Conservation (phyloP, 345 rosid species). For the Psidium guajava region DNA sequence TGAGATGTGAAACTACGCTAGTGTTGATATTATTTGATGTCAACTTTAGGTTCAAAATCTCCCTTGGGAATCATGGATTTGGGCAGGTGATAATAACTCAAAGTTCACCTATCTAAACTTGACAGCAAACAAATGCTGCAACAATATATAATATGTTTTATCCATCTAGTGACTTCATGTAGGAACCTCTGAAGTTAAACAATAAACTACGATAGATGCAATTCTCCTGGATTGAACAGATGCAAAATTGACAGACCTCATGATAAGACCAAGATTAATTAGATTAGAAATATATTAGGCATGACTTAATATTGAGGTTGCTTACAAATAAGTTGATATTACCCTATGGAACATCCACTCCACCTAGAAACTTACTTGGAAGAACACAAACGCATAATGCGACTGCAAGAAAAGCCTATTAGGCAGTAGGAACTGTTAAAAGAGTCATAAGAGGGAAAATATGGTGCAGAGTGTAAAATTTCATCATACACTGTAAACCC, state of each 20-base stretch:
- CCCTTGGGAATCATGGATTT: background rate
- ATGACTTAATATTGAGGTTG: background rate
- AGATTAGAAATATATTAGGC: background rate
- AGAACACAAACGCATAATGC: background rate
- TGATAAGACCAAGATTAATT: background rate
- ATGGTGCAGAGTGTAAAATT: background rate
- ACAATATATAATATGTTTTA: background rate
- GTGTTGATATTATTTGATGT: background rate
- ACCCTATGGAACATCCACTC: background rate
- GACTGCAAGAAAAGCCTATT: background rate
- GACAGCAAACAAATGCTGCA: background rate
- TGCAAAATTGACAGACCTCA: background rate
- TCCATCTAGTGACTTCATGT: background rate
- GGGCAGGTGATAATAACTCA: background rate
- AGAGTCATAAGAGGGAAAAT: background rate
- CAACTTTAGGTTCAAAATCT: background rate
- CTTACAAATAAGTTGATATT: background rate
- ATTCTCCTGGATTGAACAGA: background rate
- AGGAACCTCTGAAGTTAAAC: background rate
- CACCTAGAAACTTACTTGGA: background rate
- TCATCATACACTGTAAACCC: background rate
- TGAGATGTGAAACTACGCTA: background rate
- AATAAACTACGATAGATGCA: background rate
- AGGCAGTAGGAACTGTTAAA: background rate
- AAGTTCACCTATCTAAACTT: background rate